Conservation (phyloP, 106 monocot species). For the Triglochin maritima region DNA sequence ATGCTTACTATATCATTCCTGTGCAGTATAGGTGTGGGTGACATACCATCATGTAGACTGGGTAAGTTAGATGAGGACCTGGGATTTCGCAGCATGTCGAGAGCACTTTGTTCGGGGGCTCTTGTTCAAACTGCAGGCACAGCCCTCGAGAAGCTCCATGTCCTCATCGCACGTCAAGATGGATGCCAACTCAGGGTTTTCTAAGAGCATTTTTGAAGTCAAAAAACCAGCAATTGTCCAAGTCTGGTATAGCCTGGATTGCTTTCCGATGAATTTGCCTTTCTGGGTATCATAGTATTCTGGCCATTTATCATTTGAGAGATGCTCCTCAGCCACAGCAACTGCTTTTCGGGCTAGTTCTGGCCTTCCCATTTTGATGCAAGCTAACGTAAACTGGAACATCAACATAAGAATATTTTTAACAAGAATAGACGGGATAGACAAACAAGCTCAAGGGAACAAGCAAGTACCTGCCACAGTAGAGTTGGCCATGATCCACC, state of each 20-base stretch:
- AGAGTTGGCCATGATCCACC: conserved; percentile 97
- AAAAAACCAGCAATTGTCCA: conserved; percentile 90
- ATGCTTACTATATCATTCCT: background rate
- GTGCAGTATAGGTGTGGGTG: background rate
- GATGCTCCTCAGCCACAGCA: conserved; percentile 63
- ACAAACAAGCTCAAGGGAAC: background rate
- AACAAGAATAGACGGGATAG: background rate
- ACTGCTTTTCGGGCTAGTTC: conserved; percentile 68
- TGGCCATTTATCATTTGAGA: conserved; percentile 77
- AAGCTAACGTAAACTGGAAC: conserved; percentile 83
- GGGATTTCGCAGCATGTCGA: conserved; percentile 45
- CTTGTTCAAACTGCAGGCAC: conserved; percentile 59
- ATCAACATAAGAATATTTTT: background rate
- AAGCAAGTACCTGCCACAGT: conserved; percentile 70
- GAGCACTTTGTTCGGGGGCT: conserved; percentile 51
- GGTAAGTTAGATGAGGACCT: conserved; percentile 12
- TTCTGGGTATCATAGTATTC: conserved; percentile 81
- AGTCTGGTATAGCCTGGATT: conserved; percentile 74
- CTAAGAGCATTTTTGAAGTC: conserved; percentile 70
- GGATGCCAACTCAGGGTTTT: conserved; percentile 65
- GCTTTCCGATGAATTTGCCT: conserved; percentile 84
- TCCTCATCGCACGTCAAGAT: conserved; percentile 89
- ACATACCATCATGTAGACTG: background rate
- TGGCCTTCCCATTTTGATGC: conserved; percentile 89
- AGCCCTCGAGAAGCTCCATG: conserved; percentile 85